These are phyloP conservation scores for Metschnikowia arizonensis DNA, from an alignment of 805 yeast species.

Conservation along the genomic window DNA sequence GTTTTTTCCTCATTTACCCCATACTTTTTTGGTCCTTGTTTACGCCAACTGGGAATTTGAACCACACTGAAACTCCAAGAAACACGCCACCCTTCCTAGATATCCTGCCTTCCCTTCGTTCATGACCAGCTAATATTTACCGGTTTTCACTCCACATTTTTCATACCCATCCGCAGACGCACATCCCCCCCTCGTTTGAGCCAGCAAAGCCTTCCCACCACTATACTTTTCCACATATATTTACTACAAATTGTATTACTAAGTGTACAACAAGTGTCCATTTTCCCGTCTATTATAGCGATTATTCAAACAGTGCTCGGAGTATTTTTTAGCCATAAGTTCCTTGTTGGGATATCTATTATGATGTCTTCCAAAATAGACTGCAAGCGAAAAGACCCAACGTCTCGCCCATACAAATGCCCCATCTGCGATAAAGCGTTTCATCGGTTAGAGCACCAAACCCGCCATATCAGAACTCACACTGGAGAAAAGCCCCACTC, in stretches of 20 bases:
- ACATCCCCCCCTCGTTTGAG: slow-evolving; percentile 5
- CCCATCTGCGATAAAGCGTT: slow-evolving; percentile 72
- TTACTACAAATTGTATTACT: background rate
- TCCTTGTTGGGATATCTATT: background rate
- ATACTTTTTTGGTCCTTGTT: slow-evolving; percentile 12
- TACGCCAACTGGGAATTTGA: background rate
- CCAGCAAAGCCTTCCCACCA: background rate
- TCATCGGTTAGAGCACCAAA: slow-evolving; percentile 72
- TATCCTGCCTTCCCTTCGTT: background rate
- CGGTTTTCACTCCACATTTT: slow-evolving; percentile 1
- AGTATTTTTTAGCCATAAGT: too few relatives aligned
- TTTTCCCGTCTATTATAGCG: background rate
- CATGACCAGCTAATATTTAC: background rate
- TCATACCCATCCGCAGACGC: background rate
- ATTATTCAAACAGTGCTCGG: background rate
- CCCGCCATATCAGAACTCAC: slow-evolving; percentile 74
- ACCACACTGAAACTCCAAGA: background rate
- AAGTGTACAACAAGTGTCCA: background rate
- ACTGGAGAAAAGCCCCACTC: slow-evolving; percentile 80
- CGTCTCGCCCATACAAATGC: slow-evolving; percentile 60
- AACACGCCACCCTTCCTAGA: background rate
- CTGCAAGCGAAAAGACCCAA: slow-evolving; percentile 17
- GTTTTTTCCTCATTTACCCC: slow-evolving; percentile 18
- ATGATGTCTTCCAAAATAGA: slow-evolving; percentile 18
- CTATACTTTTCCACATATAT: background rate